Conservation (phyloP, 495 filamentous ascomycete genomes). For the Chaetomium tenue region DNA sequence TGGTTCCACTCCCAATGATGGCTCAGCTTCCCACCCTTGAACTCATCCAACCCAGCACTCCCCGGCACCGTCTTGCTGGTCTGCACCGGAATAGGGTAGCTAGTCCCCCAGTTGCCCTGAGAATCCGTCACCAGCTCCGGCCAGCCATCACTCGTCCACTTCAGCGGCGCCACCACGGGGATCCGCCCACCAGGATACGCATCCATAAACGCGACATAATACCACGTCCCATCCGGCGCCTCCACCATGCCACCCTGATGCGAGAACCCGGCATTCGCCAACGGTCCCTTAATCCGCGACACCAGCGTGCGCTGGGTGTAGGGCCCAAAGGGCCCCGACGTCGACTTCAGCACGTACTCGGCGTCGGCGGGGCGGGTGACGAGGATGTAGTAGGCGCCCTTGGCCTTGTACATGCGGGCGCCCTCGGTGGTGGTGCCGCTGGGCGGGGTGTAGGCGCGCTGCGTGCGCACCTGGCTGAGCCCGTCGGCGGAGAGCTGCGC, state of each 20-base stretch:
- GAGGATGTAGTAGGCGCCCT: constrained; percentile 56
- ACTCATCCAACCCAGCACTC: constrained; percentile 42
- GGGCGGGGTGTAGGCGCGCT: constrained; percentile 43
- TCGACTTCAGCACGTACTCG: constrained; percentile 50
- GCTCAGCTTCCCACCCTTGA: constrained; percentile 39
- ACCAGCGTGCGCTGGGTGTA: constrained; percentile 42
- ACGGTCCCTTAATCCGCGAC: constrained; percentile 38
- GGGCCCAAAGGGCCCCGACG: constrained; percentile 45
- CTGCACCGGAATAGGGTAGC: constrained; percentile 46
- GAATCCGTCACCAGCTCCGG: constrained; percentile 41
- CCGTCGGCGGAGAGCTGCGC: constrained; percentile 52
- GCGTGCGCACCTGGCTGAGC: constrained; percentile 37
- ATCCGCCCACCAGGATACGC: constrained; percentile 56
- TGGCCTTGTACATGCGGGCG: constrained; percentile 55
- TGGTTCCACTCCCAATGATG: constrained; percentile 63
- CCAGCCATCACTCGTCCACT: constrained; percentile 52
- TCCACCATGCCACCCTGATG: constrained; percentile 59
- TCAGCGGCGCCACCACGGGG: constrained; percentile 56
- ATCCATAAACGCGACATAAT: constrained; percentile 58
- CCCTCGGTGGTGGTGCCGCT: constrained; percentile 51
- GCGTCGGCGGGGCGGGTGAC: constrained; percentile 45
- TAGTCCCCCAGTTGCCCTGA: constrained; percentile 45
- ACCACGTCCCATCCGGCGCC: constrained; percentile 54
- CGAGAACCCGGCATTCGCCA: constrained; percentile 45
- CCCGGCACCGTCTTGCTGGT: constrained; percentile 24